phyloP scores from a whole-genome alignment of 768 basidiomycete species.

The Strobilomyces echinocephalus region DNA sequence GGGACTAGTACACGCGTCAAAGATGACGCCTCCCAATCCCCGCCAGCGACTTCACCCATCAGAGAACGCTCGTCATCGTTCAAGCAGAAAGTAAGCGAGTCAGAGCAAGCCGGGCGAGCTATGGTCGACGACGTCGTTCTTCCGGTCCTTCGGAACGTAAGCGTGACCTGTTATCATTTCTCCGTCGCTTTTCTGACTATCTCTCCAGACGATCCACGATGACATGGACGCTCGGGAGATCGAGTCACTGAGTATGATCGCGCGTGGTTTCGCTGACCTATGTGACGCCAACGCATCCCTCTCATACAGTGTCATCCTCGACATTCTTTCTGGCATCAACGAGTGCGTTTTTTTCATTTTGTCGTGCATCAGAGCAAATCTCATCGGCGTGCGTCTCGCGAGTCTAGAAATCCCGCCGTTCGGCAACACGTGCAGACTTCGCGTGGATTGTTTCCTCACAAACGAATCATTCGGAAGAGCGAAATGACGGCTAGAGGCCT shows the following conservation, averaged over 20 bases:
- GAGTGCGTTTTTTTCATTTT: slow-evolving; percentile 52
- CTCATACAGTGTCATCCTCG: slow-evolving; percentile 83
- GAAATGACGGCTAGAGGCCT: slow-evolving; percentile 83
- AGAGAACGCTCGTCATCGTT: slow-evolving; percentile 36
- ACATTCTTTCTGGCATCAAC: slow-evolving; percentile 86
- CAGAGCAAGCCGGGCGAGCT: slow-evolving; percentile 56
- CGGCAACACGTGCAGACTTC: slow-evolving; percentile 80
- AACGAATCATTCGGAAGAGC: slow-evolving; percentile 71
- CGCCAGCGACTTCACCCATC: slow-evolving; percentile 44
- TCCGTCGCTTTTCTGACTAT: not conserved
- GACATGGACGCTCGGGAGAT: slow-evolving; percentile 88
- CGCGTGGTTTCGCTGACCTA: slow-evolving; percentile 84
- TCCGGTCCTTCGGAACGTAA: slow-evolving; percentile 71
- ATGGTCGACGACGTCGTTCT: slow-evolving; percentile 84
- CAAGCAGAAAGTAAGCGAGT: slow-evolving; percentile 50
- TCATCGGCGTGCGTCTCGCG: slow-evolving; percentile 4
- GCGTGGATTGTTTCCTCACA: slow-evolving; percentile 76
- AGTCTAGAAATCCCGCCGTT: slow-evolving; percentile 64
- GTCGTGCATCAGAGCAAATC: not conserved
- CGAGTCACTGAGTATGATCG: slow-evolving; percentile 84
- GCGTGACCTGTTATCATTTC: slow-evolving; percentile 16
- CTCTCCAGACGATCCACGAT: slow-evolving; percentile 54
- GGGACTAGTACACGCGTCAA: slow-evolving; percentile 59
- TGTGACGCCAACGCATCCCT: slow-evolving; percentile 78
- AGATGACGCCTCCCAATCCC: slow-evolving; percentile 43